Base-by-base conservation (phyloP, 352 stramenopile genomes). In the Phytopythium sindhum region DNA sequence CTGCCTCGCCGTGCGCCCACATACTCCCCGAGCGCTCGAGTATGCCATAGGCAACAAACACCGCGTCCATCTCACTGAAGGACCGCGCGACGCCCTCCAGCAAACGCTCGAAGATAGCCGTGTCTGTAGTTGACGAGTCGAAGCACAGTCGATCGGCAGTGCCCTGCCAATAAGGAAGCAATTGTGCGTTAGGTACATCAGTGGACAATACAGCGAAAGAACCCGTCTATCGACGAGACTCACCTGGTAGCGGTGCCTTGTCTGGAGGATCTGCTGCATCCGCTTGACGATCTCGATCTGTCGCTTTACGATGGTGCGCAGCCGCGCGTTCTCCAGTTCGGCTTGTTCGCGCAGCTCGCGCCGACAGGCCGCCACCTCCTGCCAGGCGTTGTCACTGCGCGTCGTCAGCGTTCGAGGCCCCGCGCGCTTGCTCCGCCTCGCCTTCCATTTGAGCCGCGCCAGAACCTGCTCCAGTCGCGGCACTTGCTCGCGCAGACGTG, bases 221-320 rank as follows among this genome's bases (percentile, higher is more conserved):
- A 31, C 77, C 69, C 67, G 79, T 71, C 29, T 76, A 69, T 9
- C 3, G 15, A 23, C 24, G 23, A 31, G 24, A n/a, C 50, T 24
- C 33, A 42, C 57, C 57, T 63, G 42, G 17, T 41, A 33, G 26
- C 28, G 44, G 28, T 55, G 44, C 11, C 73, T 70, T 14, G 76
- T 68, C 37, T 82, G 65, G 35, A 85, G 48, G 23, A 81, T 35
- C 29, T 78, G 76, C 29, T 77, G 67, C 41, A 85, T 70, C 61
- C 66, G 79, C 52, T 73, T 77, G 39, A 69, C 78, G 52, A 88
- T 73, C 68, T 87, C 84, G 63, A 90, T 72, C 51, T 90, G 81
- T 23, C 73, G 75, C 50, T 84, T 70, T 31, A 90, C 59, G 33
- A 88, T 67, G 5, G 70, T 53, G 54, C 77, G 77, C 15, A 89